Evolutionary conservation across 2,329 filamentous ascomycete species (phyloP), one percentile per base, ranked within the genome.

Genomic region (Phyllosticta citrichinensis): DNA sequence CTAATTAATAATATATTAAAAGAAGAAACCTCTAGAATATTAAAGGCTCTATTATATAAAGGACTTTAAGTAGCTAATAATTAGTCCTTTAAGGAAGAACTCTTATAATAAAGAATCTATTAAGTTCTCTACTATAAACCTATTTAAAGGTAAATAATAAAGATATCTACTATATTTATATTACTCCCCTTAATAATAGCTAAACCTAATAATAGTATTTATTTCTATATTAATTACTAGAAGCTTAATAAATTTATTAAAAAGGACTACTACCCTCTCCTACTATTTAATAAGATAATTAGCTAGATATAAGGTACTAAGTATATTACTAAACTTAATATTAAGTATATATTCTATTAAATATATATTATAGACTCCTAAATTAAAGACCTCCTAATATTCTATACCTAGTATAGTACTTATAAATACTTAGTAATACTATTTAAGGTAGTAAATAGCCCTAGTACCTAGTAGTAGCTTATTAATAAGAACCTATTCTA

Each of bases 381-480:
- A 47, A 33, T 62, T 59, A 17, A 56, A 60, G 40, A 66, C 61
- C 12, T 53, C 52, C 2, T 66, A 2, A 22, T 22, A 22, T 22
- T 67, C 52, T 52, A 59, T 40, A 66, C 47, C 11, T 27, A 55
- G 9, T 62, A 51, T 57, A 61, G 59, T 14, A 11, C 53, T 17
- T 65, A 54, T 61, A 64, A 66, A 27, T 66, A 64, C 33, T 40
- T 57, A 52, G 58, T 66, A 51, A 61, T 65, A 62, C 58, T 33
- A 0, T 65, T 65, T 65, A 65, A 61, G 0, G 51, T 66, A 55
- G 60, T 22, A 19, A 66, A 66, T 52, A 59, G 40, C 0, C 58
- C 55, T 52, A 53, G n/a, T 12, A 60, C 60, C n/a, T 66, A 64
- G 25, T 65, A 64, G 51, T 5, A 22, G 11, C 58, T 59, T 55